phyloP scores from a whole-genome alignment of 192 early-diverging fungal genomes.

The Gigaspora rosea region DNA sequence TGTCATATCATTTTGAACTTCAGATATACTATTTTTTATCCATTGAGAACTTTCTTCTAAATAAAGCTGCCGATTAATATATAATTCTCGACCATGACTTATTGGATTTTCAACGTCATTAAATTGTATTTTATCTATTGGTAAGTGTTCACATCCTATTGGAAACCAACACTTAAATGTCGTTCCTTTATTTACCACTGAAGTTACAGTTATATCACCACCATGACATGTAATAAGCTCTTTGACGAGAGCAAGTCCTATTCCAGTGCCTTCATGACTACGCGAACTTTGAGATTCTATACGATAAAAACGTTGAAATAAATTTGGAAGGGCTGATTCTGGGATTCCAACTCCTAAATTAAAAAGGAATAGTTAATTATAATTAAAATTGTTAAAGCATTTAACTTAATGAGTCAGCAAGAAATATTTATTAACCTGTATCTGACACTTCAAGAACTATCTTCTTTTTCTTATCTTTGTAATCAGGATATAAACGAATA shows the following conservation, averaged over 20 bases:
- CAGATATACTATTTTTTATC: no score
- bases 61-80: no score
- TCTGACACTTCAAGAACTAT: conserved; percentile 41
- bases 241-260: background rate
- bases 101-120: conserved; percentile 18
- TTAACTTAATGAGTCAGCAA: no score
- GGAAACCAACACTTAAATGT: no score
- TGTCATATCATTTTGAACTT: no score
- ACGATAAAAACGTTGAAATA: no score
- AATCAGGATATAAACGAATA: conserved; percentile 49
- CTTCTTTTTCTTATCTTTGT: conserved; percentile 39
- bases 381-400: no score
- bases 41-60: no score
- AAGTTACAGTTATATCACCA: conserved; percentile 45
- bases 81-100: no score
- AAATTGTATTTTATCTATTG: conserved; percentile 35
- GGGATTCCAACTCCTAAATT: conserved; percentile 60
- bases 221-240: conserved; percentile 53
- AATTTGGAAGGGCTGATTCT: conserved; percentile 43
- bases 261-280: no score
- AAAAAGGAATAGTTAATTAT: conserved; percentile 45
- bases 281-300: no score
- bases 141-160: no score
- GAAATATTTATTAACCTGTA: conserved; percentile 45
- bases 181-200: conserved; percentile 45